phyloP scores from a whole-genome alignment of 164 flowering plant genomes.

The Liquidambar formosana region DNA sequence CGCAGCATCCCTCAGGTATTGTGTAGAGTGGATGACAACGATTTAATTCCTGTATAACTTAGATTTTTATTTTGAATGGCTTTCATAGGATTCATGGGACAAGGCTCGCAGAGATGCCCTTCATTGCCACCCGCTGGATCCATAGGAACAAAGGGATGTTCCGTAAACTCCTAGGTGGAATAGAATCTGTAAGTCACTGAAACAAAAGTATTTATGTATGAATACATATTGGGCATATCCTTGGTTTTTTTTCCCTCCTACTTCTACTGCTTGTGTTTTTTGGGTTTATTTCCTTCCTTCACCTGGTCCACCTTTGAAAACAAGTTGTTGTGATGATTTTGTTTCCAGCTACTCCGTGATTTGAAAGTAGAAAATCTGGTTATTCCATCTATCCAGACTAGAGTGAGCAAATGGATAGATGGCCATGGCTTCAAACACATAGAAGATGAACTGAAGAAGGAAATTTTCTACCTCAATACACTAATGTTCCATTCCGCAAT shows the following conservation, averaged over 20 bases:
- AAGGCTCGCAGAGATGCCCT: constrained; percentile 51
- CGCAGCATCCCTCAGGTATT: constrained; percentile 58
- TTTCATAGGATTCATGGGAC: constrained; percentile 41
- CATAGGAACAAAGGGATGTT: constrained; percentile 40
- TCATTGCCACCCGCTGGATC: constrained; percentile 28
- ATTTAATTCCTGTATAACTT: not conserved
- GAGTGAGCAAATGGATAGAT: constrained; percentile 8
- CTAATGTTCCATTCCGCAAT: constrained; percentile 18
- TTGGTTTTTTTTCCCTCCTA: too few relatives aligned
- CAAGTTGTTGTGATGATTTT: not conserved
- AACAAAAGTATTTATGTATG: too few relatives aligned
- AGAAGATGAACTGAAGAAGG: not conserved
- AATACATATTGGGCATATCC: too few relatives aligned
- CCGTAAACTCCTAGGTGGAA: constrained; percentile 18
- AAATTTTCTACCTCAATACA: constrained; percentile 5
- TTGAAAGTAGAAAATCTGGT: constrained; percentile 15
- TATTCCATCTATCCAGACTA: constrained; percentile 20
- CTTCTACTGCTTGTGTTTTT: too few relatives aligned
- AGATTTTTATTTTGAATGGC: not conserved
- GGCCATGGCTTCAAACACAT: constrained; percentile 8
- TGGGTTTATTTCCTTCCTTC: too few relatives aligned
- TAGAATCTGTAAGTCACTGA: constrained; percentile 49
- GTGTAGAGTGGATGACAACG: not conserved
- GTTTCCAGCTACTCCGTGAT: constrained; percentile 15
- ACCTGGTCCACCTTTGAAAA: too few relatives aligned